Percentiles rank a stretch among this genome's conserved stretches.
Conservation (phyloP, 805 yeast species). For the Ogataea trehaloabstinens region DNA sequence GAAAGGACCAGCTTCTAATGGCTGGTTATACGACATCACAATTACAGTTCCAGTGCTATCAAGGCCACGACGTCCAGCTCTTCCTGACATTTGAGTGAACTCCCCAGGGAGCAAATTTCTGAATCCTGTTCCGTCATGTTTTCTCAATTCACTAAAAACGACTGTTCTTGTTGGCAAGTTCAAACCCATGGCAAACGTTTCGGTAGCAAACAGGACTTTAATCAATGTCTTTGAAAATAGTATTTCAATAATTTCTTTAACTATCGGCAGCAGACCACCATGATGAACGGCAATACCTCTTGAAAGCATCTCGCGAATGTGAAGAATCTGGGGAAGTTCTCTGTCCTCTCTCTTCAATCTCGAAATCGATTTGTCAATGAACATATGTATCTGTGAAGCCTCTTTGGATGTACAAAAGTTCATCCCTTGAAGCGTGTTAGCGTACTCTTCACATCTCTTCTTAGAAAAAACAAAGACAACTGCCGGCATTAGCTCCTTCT, state of each 20-base stretch:
- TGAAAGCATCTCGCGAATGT: slow-evolving; percentile 75
- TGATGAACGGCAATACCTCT: slow-evolving; percentile 96
- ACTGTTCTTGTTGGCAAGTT: slow-evolving; percentile 96
- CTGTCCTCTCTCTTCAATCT: slow-evolving; percentile 90
- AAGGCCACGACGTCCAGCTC: slow-evolving; percentile 97
- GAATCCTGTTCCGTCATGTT: slow-evolving; percentile 86
- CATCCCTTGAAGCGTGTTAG: slow-evolving; percentile 67
- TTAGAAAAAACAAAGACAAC: slow-evolving; percentile 93
- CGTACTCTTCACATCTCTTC: slow-evolving; percentile 90
- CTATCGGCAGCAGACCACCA: slow-evolving; percentile 90
- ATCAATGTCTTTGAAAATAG: slow-evolving; percentile 82
- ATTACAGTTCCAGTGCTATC: slow-evolving; percentile 94
- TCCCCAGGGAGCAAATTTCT: slow-evolving; percentile 91
- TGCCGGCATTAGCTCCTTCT: slow-evolving; percentile 77
- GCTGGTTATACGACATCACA: slow-evolving; percentile 77
- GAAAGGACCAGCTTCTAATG: slow-evolving; percentile 55
- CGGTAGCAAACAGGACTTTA: slow-evolving; percentile 93
- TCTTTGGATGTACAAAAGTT: slow-evolving; percentile 85
- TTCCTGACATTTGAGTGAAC: slow-evolving; percentile 98
- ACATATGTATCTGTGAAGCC: slow-evolving; percentile 89
- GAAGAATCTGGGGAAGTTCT: slow-evolving; percentile 85
- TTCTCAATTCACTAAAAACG: slow-evolving; percentile 78
- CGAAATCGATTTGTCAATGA: slow-evolving; percentile 83
- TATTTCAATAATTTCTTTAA: slow-evolving; percentile 90
- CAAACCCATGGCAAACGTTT: slow-evolving; percentile 98